Conservation (phyloP, 1,284 basidiomycete species). For the Sparassis latifolia region DNA sequence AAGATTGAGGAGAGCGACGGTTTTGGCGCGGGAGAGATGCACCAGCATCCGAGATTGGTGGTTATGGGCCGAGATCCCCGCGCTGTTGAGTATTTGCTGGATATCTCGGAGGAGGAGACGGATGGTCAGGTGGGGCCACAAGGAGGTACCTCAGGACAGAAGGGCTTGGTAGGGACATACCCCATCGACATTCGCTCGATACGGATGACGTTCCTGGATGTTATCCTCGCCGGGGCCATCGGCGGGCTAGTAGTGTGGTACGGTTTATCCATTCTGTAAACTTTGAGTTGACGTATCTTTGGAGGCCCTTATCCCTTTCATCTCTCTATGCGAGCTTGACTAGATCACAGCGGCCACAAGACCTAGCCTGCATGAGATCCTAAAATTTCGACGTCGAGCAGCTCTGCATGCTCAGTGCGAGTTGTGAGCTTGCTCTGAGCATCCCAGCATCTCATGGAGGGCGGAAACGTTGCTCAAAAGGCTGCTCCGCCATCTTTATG, state of each 20-base stretch:
- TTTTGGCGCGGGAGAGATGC: slow-evolving; percentile 1
- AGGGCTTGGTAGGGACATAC: slow-evolving; percentile 16
- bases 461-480: too few species aligned
- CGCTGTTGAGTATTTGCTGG: slow-evolving; percentile 14
- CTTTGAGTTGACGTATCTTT: too few species aligned
- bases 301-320: too few species aligned
- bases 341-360: neutral
- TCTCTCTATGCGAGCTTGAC: slow-evolving; percentile 4
- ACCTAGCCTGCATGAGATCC: too few species aligned
- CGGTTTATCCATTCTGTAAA: slow-evolving; percentile 8
- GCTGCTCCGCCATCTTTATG: too few species aligned
- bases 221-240: slow-evolving; percentile 17
- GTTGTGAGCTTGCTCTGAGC: too few species aligned
- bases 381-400: too few species aligned
- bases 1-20: slow-evolving; percentile 13
- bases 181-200: slow-evolving; percentile 12
- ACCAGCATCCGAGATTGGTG: slow-evolving; percentile 15
- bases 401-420: too few species aligned
- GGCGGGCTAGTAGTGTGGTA: slow-evolving; percentile 16
- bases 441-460: too few species aligned
- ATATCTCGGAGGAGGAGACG: slow-evolving; percentile 4
- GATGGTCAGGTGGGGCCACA: slow-evolving; percentile 8
- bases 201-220: slow-evolving; percentile 16
- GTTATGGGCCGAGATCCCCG: slow-evolving; percentile 16
- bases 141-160: slow-evolving; percentile 2